These are phyloP conservation scores for Fragilaria crotonensis DNA, from an alignment of 108 stramenopile genomes.

Conservation along the genomic window DNA sequence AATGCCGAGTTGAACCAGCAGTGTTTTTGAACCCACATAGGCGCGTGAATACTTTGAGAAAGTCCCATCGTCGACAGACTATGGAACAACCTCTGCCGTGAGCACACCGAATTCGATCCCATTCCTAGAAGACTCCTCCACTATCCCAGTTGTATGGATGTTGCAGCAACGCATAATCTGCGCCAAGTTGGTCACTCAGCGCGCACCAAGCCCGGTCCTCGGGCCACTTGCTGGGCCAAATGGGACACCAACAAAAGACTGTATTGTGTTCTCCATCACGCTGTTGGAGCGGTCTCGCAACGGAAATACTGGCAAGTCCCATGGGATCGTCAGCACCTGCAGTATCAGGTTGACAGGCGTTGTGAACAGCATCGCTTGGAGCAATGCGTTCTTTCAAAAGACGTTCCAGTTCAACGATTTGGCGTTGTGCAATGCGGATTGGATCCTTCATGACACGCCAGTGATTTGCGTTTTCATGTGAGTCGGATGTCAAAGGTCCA, in stretches of 20 bases:
- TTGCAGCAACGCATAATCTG: not conserved
- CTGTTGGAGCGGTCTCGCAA: not conserved
- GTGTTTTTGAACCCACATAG: too few species aligned
- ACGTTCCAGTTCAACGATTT: constrained; percentile 35
- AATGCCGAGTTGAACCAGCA: too few species aligned
- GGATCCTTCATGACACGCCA: constrained; percentile 59
- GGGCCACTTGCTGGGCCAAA: constrained; percentile 9
- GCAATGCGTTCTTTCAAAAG: constrained; percentile 30
- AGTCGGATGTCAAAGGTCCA: not conserved
- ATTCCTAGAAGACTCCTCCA: too few species aligned
- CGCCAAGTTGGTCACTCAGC: not conserved
- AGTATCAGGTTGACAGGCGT: constrained; percentile 34
- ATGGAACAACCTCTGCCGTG: too few species aligned
- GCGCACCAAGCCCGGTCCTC: constrained; percentile 7
- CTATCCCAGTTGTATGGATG: not conserved
- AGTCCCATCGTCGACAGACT: too few species aligned
- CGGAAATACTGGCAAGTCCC: not conserved
- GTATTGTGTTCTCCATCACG: not conserved
- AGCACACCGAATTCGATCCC: too few species aligned
- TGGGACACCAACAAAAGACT: constrained; percentile 19
- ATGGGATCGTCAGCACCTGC: constrained; percentile 15
- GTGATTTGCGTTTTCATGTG: constrained; percentile 5
- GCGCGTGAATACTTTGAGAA: too few species aligned
- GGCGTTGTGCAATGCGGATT: constrained; percentile 33
- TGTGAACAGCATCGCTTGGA: constrained; percentile 5